Evolutionary conservation across 148 eudicot genomes (phyloP).

Genomic region (Chenopodium berlandieri): DNA sequence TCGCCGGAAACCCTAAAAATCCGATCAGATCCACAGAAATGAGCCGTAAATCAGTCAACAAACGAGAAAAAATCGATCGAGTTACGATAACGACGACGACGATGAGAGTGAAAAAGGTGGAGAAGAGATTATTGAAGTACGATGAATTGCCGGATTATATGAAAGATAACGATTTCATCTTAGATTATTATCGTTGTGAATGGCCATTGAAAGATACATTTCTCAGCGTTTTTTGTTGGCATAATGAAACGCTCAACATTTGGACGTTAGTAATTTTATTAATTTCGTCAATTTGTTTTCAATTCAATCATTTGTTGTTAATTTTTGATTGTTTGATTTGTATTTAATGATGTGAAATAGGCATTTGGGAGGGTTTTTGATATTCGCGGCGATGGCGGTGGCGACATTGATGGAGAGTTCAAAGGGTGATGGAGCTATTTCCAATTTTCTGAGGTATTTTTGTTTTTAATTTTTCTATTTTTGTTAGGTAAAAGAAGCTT

Average conservation of each 20-base stretch:
- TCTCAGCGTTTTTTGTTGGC: constrained; percentile 72
- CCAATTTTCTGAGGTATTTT: constrained; percentile 45
- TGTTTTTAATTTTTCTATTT: too few species aligned
- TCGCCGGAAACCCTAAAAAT: constrained; percentile 8
- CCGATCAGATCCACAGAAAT: neutral
- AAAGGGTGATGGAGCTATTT: constrained; percentile 38
- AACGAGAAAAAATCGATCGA: constrained; percentile 24
- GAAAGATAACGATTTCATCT: constrained; percentile 80
- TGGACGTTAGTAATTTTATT: constrained; percentile 66
- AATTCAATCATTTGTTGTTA: neutral
- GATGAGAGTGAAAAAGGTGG: constrained; percentile 21
- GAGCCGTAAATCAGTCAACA: constrained; percentile 11
- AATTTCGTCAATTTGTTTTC: neutral
- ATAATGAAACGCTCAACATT: constrained; percentile 86
- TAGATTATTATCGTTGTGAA: constrained; percentile 79
- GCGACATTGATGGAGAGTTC: constrained; percentile 53
- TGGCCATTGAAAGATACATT: constrained; percentile 87
- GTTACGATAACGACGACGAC: constrained; percentile 5
- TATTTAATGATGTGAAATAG: constrained; percentile 22
- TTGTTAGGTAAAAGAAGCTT: too few species aligned
- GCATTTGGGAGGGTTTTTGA: constrained; percentile 78
- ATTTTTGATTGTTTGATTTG: too few species aligned
- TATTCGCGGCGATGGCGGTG: constrained; percentile 55
- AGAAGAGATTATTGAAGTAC: constrained; percentile 46
- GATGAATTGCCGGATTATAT: constrained; percentile 72